Base-by-base conservation (phyloP, 441 rosid genomes). In the Euphorbia schlechtendalii region DNA sequence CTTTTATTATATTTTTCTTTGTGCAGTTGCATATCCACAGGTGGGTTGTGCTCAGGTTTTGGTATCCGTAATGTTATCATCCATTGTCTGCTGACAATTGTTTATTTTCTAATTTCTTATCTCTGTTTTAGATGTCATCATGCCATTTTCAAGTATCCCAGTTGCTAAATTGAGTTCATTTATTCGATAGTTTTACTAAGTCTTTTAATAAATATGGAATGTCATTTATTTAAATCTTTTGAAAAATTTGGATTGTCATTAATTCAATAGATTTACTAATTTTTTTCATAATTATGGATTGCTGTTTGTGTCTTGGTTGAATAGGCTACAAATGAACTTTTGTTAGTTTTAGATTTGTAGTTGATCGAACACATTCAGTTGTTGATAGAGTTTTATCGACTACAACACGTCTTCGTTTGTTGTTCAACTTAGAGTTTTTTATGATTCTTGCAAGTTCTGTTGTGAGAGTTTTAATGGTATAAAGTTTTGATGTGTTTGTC, bases 11-110 rank as follows among this genome's bases (percentile, higher is more conserved):
- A 69, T 64, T 71, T 67, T 74, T 58, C 70, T 41, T 76, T 22
- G 66, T 74, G 72, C 96, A 90, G 99, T 81, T 75, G 87, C 86
- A 69, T 94, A 80, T 82, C 94, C 94, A 61, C 98, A 94, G 98
- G 99, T 94, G 76, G 71, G 96, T 82, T 59, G 46, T 62, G 36
- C 71, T 67, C 68, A n/a, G 58, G 43, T 48, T 15, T n/a, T 38
- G 53, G 40, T 62, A 64, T 40, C 22, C 8, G 0, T 48, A 49
- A 7, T 62, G 22, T 74, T 52, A 22, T 48, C 22, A 12, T 57
- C 56, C 32, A 11, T 38, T 34, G 10, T 52, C 57, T 43, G 38
- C 40, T 41, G 52, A 48, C 45, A 11, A 17, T 63, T 61, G 32
- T 49, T n/a, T 34, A 9, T 27, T 27, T 27, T 27, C 30, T 27